These are phyloP conservation scores for Chrysanthemum makinoi DNA, from an alignment of 129 eudicot species.

Conservation along the genomic window DNA sequence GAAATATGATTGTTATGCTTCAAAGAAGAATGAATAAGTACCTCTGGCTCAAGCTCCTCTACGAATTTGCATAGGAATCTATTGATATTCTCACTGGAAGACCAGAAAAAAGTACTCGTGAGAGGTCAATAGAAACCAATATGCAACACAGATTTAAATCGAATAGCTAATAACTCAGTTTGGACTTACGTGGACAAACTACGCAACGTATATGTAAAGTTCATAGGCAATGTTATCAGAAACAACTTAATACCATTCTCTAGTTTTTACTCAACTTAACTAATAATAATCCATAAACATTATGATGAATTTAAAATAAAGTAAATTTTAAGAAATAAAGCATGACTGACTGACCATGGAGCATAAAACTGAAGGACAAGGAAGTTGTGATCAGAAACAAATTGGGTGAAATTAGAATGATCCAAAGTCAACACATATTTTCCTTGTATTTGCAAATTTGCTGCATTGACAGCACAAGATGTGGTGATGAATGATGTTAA, in stretches of 20 bases:
- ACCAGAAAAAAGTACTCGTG: background rate
- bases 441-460: background rate
- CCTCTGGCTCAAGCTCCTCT: conserved; percentile 72
- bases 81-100: background rate
- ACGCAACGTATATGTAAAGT: too few species aligned
- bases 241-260: too few species aligned
- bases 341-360: conserved; percentile 41
- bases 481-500: conserved; percentile 5
- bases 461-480: background rate
- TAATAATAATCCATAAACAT: too few species aligned
- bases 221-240: too few species aligned
- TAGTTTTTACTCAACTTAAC: too few species aligned
- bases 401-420: conserved; percentile 43
- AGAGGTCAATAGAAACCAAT: background rate
- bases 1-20: background rate
- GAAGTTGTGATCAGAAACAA: conserved; percentile 38
- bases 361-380: conserved; percentile 65
- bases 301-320: background rate
- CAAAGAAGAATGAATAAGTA: conserved; percentile 9
- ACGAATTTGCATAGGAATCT: conserved; percentile 12
- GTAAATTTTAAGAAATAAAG: background rate
- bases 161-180: too few species aligned
- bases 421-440: conserved; percentile 54
- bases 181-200: too few species aligned
- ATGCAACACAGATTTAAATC: too few species aligned